A percentile compares a stretch with the other conserved stretches of the same genome.
phyloP scores from a whole-genome alignment of 208 protist genomes.

The Endotrypanum monterogeii region DNA sequence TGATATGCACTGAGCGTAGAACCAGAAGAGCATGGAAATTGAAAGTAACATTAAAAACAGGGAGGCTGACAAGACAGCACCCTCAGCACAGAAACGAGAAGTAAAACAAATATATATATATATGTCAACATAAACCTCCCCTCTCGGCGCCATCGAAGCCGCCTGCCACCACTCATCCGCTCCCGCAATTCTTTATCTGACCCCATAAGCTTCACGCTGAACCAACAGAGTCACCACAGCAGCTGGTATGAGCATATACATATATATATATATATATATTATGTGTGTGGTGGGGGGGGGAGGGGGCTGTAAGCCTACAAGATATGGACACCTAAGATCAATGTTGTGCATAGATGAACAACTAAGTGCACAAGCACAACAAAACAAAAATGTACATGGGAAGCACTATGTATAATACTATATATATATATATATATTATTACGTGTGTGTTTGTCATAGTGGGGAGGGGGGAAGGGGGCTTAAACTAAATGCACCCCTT shows the following conservation, averaged over 20 bases:
- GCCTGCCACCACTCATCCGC: not conserved
- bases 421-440: not conserved
- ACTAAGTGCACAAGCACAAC: not conserved
- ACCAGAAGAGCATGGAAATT: not conserved
- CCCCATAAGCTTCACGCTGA: not conserved
- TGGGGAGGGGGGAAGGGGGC: not conserved
- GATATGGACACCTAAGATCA: not conserved
- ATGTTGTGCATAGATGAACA: not conserved
- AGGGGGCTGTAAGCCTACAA: not conserved
- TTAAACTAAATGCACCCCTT: not conserved
- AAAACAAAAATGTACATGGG: constrained; percentile 2
- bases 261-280: too few species aligned
- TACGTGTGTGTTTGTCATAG: not conserved
- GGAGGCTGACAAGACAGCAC: not conserved
- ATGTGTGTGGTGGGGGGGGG: too few species aligned
- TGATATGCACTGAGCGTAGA: not conserved
- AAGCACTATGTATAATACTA: not conserved
- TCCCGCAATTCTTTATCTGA: not conserved
- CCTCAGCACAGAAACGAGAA: not conserved
- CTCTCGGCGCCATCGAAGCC: not conserved
- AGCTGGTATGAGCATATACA: not conserved
- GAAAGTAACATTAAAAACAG: not conserved
- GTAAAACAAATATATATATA: too few species aligned
- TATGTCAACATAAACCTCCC: too few species aligned
- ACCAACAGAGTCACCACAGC: not conserved